Evolutionary conservation across 257 asterid genomes (phyloP), one percentile per base, ranked within the genome.

Genomic region (Solanum virginianum): DNA sequence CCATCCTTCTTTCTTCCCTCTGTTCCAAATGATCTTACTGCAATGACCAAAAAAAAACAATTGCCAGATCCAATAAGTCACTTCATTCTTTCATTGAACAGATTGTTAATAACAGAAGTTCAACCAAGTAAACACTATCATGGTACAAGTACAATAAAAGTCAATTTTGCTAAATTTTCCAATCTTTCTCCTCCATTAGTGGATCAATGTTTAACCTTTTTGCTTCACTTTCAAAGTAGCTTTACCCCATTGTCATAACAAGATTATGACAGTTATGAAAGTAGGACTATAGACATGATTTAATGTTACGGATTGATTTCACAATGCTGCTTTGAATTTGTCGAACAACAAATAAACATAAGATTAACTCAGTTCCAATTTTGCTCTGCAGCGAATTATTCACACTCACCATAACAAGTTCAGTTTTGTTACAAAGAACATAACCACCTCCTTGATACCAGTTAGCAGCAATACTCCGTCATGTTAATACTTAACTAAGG

Each of bases 1-100:
- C 99, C 99, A 74, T 96, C 98, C 86, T 91, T 94, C 86, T 94
- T 95, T 53, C 99, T 92, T 63, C 97, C 98, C 92, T 96, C 99
- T 2, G 99, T 96, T 66, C 99, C 99, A 84, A 93, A 96, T 85
- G 99, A 95, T 87, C 98, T 90, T 89, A 96, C 98, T 96, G 95
- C 82, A 84, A 88, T 20, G 17, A 87, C 26, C 79, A 85, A 29
- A 56, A 7, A 11, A 12, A 14, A 77, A 20, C 82, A 77, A 51
- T 77, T 77, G 63, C 15, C 63, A 77, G 77, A 49, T 77, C 47
- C 63, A 24, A 29, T 75, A 75, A 74, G 56, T 51, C 45, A 77
- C 24, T 77, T 75, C 26, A 24, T 26, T 24, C 39, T 49, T 75
- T 22, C 81, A 75, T 17, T 8, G 60, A 47, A 47, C 60, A 24